Conservation (phyloP, 2,329 filamentous ascomycete genomes). For the Myriangium duriaei region DNA sequence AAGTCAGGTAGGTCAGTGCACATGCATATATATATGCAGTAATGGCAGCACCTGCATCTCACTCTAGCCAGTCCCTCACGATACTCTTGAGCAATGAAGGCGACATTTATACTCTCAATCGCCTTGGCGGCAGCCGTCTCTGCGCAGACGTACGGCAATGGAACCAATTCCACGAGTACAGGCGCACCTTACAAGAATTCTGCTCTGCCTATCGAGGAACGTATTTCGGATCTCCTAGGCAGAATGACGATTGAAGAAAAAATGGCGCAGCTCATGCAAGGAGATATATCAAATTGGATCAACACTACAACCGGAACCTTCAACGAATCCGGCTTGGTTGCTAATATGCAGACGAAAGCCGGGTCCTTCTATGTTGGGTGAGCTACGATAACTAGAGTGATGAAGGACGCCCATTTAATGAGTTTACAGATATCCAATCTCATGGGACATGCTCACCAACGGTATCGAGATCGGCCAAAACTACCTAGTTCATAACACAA, state of each 20-base stretch:
- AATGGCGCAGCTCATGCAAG: constrained; percentile 48
- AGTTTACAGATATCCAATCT: too few relatives aligned
- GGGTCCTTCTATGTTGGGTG: constrained; percentile 63
- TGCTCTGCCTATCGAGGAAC: constrained; percentile 47
- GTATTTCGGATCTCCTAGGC: constrained; percentile 54
- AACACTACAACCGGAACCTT: constrained; percentile 54
- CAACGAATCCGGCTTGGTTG: constrained; percentile 53
- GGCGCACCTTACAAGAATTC: constrained; percentile 46
- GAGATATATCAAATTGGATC: constrained; percentile 63
- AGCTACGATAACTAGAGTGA: too few relatives aligned
- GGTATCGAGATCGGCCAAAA: constrained; percentile 55
- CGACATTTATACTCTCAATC: too few relatives aligned
- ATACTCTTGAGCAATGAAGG: too few relatives aligned
- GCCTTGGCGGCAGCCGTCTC: constrained; percentile 2
- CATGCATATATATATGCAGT: too few relatives aligned
- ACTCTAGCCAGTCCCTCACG: too few relatives aligned
- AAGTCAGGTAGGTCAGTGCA: too few relatives aligned
- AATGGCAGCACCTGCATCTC: too few relatives aligned
- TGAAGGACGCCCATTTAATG: too few relatives aligned
- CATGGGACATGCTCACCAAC: constrained; percentile 49
- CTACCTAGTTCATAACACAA: constrained; percentile 54
- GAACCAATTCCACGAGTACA: constrained; percentile 5
- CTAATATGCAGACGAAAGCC: constrained; percentile 53
- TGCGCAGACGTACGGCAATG: too few relatives aligned
- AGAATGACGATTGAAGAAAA: constrained; percentile 68